phyloP scores from a whole-genome alignment of 108 stramenopile species.

The Chaetoceros muelleri region DNA sequence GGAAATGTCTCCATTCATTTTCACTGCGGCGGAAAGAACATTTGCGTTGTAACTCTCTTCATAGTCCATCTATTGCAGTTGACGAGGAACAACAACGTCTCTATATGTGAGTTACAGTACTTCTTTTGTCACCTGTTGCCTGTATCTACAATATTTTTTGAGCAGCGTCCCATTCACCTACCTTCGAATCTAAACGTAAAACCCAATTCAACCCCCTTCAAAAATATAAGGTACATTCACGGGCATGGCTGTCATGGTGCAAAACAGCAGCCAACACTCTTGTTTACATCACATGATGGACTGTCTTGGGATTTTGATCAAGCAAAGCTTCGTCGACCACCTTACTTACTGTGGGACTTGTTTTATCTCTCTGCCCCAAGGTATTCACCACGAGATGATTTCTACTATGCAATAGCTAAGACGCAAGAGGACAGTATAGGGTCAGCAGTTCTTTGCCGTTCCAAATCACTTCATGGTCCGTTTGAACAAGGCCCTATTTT shows the following conservation, averaged over 20 bases:
- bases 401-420: conserved; percentile 6
- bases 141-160: too few relatives aligned
- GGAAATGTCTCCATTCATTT: conserved; percentile 1
- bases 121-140: too few relatives aligned
- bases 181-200: not conserved
- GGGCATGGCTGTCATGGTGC: conserved; percentile 6
- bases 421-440: not conserved
- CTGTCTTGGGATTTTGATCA: not conserved
- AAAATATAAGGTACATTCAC: conserved; percentile 6
- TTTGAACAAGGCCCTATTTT: conserved; percentile 7
- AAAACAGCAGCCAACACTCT: conserved; percentile 5
- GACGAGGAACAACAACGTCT: too few relatives aligned
- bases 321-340: not conserved
- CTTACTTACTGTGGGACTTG: conserved; percentile 2
- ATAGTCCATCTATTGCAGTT: too few relatives aligned
- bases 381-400: not conserved
- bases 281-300: conserved; percentile 6
- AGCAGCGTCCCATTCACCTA: too few relatives aligned
- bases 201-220: conserved; percentile 2
- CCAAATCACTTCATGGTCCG: conserved; percentile 9
- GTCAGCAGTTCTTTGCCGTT: conserved; percentile 8
- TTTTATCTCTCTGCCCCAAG: conserved; percentile 4
- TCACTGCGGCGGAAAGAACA: not conserved
- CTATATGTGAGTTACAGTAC: too few relatives aligned
- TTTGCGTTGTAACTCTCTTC: too few relatives aligned